Base-by-base conservation (phyloP, 208 protist genomes). In the Leishmania major region DNA sequence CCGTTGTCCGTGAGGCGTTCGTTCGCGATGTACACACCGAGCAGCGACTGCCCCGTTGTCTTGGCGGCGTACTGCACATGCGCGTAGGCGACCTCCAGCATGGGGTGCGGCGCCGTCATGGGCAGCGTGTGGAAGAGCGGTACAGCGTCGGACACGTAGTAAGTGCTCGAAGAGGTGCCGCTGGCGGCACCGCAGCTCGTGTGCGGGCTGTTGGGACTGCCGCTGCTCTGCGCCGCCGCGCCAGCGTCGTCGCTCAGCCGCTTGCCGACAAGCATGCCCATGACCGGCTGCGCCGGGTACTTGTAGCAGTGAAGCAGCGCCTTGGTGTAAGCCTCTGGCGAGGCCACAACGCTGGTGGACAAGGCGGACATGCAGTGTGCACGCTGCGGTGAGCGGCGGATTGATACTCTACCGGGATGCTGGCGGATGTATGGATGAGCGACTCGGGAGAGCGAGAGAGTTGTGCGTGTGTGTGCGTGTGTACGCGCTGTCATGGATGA, bases 21-120 rank as follows among this genome's bases (percentile, higher is more conserved):
- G 80, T 96, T 96, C 31, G 94, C 94, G 57, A 96, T 55, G 88
- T 97, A 97, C 53, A 96, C 87, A 28, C 94, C 94, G 19, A 97
- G 87, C 31, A 97, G 77, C 17, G 88, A 86, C 47, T 95, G 86
- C 19, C 93, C 94, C 13, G 87, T 88, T 31, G 91, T 95, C 75
- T 88, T 88, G 31, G 92, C 91, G 72, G 87, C 81, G 78, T 87
- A 92, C 77, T 91, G 90, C 59, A 91, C 88, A 72, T 95, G 92
- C 8, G 92, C 87, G 80, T 92, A 92, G 81, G 94, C 94, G 28
- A 95, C 91, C 72, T 94, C 88, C 66, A 97, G 78, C 92, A 97
- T 95, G 10, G 94, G 93, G 84, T 95, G 92, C 45, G 94, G 94
- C 19, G 88, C 81, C n/a, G 86, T 88, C 89, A 96, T 93, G 71